These are phyloP conservation scores for Russula brevipes DNA, from an alignment of 768 basidiomycete genomes.

Conservation along the genomic window DNA sequence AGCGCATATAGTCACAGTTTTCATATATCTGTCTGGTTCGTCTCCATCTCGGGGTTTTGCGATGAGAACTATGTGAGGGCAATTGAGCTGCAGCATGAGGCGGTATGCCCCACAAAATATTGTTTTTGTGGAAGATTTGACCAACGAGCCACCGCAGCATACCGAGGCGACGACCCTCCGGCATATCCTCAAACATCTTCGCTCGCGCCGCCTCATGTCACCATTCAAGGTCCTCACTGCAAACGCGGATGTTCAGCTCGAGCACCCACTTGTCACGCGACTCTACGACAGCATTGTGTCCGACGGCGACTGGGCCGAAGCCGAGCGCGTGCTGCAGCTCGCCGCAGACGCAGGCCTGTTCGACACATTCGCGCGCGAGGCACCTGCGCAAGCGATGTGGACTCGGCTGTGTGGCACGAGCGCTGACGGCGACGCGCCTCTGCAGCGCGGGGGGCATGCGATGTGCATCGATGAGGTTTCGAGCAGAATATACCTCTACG, in stretches of 20 bases:
- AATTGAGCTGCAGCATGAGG: constrained; percentile 50
- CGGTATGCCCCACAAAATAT: constrained; percentile 42
- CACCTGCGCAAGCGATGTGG: constrained; percentile 60
- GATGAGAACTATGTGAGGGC: constrained; percentile 54
- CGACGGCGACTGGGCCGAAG: constrained; percentile 54
- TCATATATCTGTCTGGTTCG: constrained; percentile 76
- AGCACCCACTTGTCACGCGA: constrained; percentile 65
- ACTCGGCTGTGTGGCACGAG: constrained; percentile 53
- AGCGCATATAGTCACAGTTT: constrained; percentile 71
- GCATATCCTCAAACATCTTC: constrained; percentile 69
- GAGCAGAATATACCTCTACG: constrained; percentile 66
- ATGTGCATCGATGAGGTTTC: constrained; percentile 70
- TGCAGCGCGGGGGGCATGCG: constrained; percentile 69
- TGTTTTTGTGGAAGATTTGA: not conserved
- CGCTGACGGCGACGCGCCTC: constrained; percentile 59
- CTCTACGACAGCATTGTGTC: constrained; percentile 62
- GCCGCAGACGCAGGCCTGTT: constrained; percentile 58
- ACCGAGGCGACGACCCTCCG: constrained; percentile 61
- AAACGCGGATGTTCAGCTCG: constrained; percentile 51
- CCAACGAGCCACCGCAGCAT: constrained; percentile 40
- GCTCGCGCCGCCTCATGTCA: constrained; percentile 65
- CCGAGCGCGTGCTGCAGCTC: constrained; percentile 49
- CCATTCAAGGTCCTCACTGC: constrained; percentile 57
- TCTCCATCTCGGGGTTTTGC: constrained; percentile 55
- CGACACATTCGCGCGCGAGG: constrained; percentile 49